Percentiles rank a stretch among this genome's conserved stretches.
Evolutionary conservation across 306 rosid species (phyloP).

Genomic region (Elaeagnus macrophylla): DNA sequence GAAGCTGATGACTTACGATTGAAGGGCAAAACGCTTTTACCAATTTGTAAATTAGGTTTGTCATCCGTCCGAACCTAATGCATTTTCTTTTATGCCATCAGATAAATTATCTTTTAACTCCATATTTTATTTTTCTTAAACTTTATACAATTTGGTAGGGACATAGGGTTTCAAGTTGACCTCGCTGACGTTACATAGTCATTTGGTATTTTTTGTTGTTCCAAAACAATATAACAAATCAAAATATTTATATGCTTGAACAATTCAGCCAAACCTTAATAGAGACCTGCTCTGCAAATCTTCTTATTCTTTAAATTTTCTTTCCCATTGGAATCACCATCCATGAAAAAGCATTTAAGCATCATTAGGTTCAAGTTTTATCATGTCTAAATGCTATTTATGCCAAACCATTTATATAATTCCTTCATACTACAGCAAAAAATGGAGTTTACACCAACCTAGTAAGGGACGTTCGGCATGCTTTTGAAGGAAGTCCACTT

Average conservation of each 20-base stretch:
- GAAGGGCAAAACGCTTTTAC: slow-evolving; percentile 70
- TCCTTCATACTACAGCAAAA: slow-evolving; percentile 49
- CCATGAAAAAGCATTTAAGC: slow-evolving; percentile 3
- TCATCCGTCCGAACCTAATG: slow-evolving; percentile 10
- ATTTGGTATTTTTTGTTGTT: no score
- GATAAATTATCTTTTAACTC: no score
- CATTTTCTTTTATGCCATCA: not conserved
- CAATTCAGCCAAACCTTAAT: no score
- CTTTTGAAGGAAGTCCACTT: slow-evolving; percentile 82
- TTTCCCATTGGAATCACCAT: not conserved
- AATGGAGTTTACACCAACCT: slow-evolving; percentile 73
- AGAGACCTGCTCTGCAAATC: not conserved
- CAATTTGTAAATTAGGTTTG: slow-evolving; percentile 87
- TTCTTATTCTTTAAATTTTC: not conserved
- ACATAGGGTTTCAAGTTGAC: no score
- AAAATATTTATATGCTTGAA: no score
- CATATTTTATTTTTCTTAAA: no score
- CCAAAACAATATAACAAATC: no score
- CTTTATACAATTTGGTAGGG: no score
- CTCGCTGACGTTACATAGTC: no score
- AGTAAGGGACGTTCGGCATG: slow-evolving; percentile 72
- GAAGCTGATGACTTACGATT: slow-evolving; percentile 59
- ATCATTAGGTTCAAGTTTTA: not conserved
- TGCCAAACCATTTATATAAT: slow-evolving; percentile 20
- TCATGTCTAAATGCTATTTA: slow-evolving; percentile 3